Evolutionary conservation across 192 early-diverging fungal genomes (phyloP).

Genomic region (Paraglomus occultum): DNA sequence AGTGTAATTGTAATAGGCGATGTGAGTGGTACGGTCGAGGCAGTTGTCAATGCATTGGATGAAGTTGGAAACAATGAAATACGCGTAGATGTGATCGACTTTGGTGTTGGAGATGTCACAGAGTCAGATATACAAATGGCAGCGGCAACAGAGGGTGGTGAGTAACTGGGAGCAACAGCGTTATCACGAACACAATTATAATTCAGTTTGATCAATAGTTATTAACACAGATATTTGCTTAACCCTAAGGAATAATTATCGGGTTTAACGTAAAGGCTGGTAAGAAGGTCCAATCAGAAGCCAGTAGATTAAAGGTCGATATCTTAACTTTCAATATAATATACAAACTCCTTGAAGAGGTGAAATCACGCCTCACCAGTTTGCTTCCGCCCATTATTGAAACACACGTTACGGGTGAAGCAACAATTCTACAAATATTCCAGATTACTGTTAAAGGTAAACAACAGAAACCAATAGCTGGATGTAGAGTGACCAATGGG

Average conservation of each 20-base stretch:
- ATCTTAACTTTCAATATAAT: constrained; percentile 80
- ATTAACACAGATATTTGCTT: not conserved
- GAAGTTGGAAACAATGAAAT: constrained; percentile 81
- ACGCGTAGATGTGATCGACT: constrained; percentile 65
- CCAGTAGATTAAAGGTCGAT: constrained; percentile 60
- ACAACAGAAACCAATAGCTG: constrained; percentile 70
- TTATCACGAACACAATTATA: not conserved
- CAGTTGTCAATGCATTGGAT: constrained; percentile 71
- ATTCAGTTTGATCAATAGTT: not conserved
- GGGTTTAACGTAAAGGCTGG: constrained; percentile 89
- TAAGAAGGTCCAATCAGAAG: constrained; percentile 64
- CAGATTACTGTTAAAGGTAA: constrained; percentile 77
- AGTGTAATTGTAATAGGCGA: constrained; percentile 54
- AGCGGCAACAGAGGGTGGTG: constrained; percentile 36
- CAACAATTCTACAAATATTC: constrained; percentile 82
- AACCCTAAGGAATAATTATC: constrained; percentile 57
- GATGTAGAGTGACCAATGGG: constrained; percentile 81
- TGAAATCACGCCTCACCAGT: constrained; percentile 73
- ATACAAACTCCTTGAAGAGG: constrained; percentile 90
- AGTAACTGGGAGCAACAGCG: not conserved
- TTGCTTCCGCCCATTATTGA: constrained; percentile 76
- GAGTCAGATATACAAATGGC: constrained; percentile 86
- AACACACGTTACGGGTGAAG: constrained; percentile 84
- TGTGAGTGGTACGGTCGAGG: constrained; percentile 92
- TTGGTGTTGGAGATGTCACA: constrained; percentile 81